These are phyloP conservation scores for Alopecurus myosuroides DNA, from an alignment of 176 grass and related monocot genomes.

Conservation along the genomic window DNA sequence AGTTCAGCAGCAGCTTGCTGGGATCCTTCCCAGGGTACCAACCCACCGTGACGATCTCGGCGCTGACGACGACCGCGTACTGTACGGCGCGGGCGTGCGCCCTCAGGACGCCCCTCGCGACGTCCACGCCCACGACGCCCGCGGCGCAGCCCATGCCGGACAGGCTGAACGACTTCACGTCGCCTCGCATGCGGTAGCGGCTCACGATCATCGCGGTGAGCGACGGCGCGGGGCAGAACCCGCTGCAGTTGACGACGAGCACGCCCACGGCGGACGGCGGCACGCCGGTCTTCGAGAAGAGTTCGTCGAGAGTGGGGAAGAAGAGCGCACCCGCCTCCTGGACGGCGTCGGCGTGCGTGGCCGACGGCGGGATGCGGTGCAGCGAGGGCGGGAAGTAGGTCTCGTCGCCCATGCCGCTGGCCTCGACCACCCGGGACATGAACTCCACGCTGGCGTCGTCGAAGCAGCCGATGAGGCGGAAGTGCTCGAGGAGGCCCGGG, in stretches of 20 bases:
- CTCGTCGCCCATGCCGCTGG: not conserved
- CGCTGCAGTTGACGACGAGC: constrained; percentile 5
- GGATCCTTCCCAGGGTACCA: constrained; percentile 40
- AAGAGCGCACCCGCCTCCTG: not conserved
- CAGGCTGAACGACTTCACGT: not conserved
- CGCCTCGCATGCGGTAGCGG: not conserved
- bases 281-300: not conserved
- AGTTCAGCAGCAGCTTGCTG: constrained; percentile 41
- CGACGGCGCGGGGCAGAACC: not conserved
- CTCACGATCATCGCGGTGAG: not conserved
- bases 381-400: not conserved
- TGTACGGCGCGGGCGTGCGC: not conserved
- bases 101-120: constrained; percentile 25
- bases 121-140: constrained; percentile 17
- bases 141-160: constrained; percentile 4
- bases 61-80: constrained; percentile 44
- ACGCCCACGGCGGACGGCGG: not conserved
- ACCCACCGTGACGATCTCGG: constrained; percentile 38
- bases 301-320: not conserved
- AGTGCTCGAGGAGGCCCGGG: not conserved
- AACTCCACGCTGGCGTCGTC: not conserved
- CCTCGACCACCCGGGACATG: not conserved
- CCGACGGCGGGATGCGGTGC: not conserved
- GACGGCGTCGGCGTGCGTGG: constrained; percentile 2
- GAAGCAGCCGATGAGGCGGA: constrained; percentile 7